phyloP scores from a whole-genome alignment of 139 green algal species.

The Dunaliella primolecta region DNA sequence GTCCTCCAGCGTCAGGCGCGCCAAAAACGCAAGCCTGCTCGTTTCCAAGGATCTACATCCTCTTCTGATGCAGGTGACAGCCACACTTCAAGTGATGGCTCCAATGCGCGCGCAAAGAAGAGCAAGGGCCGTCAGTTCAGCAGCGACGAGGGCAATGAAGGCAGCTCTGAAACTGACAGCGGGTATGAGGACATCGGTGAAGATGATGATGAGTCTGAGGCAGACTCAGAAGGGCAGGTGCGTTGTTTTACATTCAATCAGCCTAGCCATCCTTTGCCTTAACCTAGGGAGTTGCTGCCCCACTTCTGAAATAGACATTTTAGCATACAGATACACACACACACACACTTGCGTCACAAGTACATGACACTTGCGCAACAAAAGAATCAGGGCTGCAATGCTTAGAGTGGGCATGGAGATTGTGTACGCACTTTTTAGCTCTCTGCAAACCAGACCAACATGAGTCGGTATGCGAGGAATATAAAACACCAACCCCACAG shows the following conservation, averaged over 20 bases:
- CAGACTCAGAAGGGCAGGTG: neutral
- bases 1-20: neutral
- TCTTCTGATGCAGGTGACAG: neutral
- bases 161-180: neutral
- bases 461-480: neutral
- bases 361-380: too few species aligned
- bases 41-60: neutral
- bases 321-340: too few species aligned
- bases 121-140: neutral
- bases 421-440: neutral
- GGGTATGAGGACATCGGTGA: neutral
- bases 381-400: too few species aligned
- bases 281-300: too few species aligned
- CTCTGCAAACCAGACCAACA: neutral
- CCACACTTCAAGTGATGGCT: neutral
- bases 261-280: too few species aligned
- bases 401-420: too few species aligned
- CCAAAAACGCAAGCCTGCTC: neutral
- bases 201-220: neutral
- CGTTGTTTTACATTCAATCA: too few species aligned
- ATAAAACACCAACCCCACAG: neutral
- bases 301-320: too few species aligned
- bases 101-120: neutral
- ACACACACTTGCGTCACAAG: too few species aligned
- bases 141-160: neutral